Evolutionary conservation across 148 eudicot species (phyloP).

Genomic region (Gaultheria prostrata): DNA sequence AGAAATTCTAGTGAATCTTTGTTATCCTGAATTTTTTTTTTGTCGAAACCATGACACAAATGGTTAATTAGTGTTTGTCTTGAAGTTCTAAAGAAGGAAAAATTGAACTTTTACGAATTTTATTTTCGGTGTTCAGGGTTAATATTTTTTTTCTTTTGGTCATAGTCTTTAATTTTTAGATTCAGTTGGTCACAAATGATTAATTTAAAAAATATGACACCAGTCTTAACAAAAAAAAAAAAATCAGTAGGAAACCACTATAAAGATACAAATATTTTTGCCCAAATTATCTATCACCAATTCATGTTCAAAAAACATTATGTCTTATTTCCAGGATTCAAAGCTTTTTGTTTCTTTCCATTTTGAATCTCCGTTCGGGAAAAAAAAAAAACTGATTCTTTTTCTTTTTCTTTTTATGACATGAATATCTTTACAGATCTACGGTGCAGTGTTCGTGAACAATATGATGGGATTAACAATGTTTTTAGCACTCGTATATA

Average conservation of each 20-base stretch:
- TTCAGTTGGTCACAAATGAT: not conserved
- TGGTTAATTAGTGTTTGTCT: too few relatives aligned
- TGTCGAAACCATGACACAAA: too few relatives aligned
- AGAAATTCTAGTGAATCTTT: too few relatives aligned
- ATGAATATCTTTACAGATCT: constrained; percentile 16
- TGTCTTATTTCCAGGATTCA: not conserved
- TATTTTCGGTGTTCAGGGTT: too few relatives aligned
- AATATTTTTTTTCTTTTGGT: not conserved
- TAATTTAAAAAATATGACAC: not conserved
- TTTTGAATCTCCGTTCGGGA: not conserved
- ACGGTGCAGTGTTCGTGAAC: constrained; percentile 40
- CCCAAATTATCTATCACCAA: not conserved
- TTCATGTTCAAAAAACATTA: not conserved
- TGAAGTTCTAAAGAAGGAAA: too few relatives aligned
- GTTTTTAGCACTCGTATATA: constrained; percentile 29
- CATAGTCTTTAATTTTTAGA: too few relatives aligned
- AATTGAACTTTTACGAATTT: too few relatives aligned
- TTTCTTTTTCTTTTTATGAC: not conserved
- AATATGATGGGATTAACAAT: constrained; percentile 24
- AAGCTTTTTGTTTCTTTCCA: not conserved
- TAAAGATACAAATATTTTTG: not conserved
- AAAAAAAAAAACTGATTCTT: not conserved
- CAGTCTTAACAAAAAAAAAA: not conserved
- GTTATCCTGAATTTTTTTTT: too few relatives aligned
- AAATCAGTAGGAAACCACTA: not conserved